These are phyloP conservation scores for Warburgia ugandensis DNA, from an alignment of 164 flowering plant species.

Conservation along the genomic window DNA sequence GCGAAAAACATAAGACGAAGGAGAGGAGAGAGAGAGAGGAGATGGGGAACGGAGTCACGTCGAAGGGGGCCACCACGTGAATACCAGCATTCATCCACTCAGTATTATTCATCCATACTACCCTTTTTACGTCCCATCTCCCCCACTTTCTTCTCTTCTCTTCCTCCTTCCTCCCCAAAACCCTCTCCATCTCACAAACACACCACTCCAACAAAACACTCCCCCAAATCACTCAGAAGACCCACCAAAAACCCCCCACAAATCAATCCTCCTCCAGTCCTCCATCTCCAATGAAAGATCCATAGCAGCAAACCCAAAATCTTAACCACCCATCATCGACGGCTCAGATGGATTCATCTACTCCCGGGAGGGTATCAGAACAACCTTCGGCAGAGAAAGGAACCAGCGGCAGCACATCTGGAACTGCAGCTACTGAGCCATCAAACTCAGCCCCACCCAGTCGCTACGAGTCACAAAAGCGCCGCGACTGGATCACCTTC, in stretches of 20 bases:
- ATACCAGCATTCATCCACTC: slow-evolving; percentile 7
- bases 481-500: slow-evolving; percentile 39
- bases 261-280: background rate
- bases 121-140: slow-evolving; percentile 12
- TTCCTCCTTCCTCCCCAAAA: background rate
- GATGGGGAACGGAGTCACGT: slow-evolving; percentile 1
- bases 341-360: background rate
- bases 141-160: background rate
- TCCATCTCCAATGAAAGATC: slow-evolving; percentile 3
- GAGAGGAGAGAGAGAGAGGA: no score
- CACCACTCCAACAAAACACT: background rate
- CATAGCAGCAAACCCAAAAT: no score
- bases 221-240: no score
- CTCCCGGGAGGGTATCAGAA: background rate
- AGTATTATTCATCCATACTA: background rate
- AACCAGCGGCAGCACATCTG: background rate
- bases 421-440: background rate
- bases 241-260: no score
- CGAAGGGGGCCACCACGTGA: slow-evolving; percentile 15
- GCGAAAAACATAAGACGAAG: no score
- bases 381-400: background rate
- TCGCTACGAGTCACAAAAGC: slow-evolving; percentile 37
- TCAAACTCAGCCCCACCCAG: slow-evolving; percentile 22
- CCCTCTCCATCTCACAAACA: slow-evolving; percentile 2
- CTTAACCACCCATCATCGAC: background rate